These are phyloP conservation scores for Pseudoneurospora amorphoporcata DNA, from an alignment of 495 filamentous ascomycete genomes.

Conservation along the genomic window DNA sequence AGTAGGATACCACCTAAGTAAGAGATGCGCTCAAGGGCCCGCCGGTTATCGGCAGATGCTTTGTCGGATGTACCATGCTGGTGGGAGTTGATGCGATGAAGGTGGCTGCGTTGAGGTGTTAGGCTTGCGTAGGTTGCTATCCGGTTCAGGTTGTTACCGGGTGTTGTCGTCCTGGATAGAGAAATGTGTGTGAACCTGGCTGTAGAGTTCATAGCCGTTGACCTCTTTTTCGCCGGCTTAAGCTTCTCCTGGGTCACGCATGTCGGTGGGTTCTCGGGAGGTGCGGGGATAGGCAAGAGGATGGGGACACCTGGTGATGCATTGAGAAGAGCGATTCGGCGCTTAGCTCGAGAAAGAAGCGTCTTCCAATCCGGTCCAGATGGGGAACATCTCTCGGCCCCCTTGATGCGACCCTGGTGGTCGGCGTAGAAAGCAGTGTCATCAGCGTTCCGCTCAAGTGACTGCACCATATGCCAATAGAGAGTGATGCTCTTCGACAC, in stretches of 20 bases:
- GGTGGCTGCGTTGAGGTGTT: background rate
- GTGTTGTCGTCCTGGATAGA: background rate
- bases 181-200: background rate
- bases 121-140: background rate
- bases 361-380: conserved; percentile 13
- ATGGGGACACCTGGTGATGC: background rate
- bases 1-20: conserved; percentile 35
- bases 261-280: background rate
- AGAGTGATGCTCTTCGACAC: conserved; percentile 3
- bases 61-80: background rate
- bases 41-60: conserved; percentile 21
- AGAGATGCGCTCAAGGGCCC: conserved; percentile 29
- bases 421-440: background rate
- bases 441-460: conserved; percentile 25
- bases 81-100: background rate
- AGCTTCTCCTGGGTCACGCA: background rate
- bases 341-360: conserved; percentile 18
- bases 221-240: background rate
- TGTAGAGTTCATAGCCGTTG: background rate
- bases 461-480: conserved; percentile 20
- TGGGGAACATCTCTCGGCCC: background rate
- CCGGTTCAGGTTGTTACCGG: background rate
- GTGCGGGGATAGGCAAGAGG: background rate
- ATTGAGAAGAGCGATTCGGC: conserved; percentile 13
- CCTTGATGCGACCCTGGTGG: background rate